These are phyloP conservation scores for Elaeis oleifera DNA, from an alignment of 202 grass and related monocot species.

Conservation along the genomic window DNA sequence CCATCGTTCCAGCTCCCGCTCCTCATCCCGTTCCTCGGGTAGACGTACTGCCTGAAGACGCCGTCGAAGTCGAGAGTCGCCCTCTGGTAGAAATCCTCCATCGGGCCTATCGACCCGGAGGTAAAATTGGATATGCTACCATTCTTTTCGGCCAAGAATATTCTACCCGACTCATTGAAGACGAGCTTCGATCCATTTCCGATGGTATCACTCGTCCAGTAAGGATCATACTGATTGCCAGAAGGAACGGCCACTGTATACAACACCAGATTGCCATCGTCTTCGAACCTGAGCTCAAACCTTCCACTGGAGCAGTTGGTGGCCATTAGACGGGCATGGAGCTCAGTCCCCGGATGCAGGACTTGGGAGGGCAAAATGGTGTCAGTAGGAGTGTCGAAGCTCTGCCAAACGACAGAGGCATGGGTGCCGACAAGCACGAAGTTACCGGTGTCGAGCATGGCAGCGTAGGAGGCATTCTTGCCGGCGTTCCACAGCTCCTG, in stretches of 20 bases:
- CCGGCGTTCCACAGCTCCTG: conserved; percentile 30
- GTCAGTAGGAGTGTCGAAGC: conserved; percentile 34
- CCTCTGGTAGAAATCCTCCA: conserved; percentile 39
- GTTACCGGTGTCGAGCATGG: conserved; percentile 44
- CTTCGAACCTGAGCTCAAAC: conserved; percentile 32
- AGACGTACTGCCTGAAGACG: conserved; percentile 43
- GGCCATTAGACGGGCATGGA: conserved; percentile 31
- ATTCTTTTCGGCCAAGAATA: conserved; percentile 22
- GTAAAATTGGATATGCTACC: conserved; percentile 14
- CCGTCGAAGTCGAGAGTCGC: conserved; percentile 53
- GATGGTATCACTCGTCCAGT: conserved; percentile 16
- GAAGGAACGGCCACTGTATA: conserved; percentile 21
- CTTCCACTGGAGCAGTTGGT: conserved; percentile 34
- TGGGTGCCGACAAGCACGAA: conserved; percentile 30
- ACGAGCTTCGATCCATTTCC: conserved; percentile 32
- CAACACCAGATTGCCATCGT: conserved; percentile 27
- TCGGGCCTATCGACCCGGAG: not conserved
- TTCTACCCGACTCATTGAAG: conserved; percentile 35
- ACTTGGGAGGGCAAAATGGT: conserved; percentile 51
- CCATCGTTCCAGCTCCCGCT: not conserved
- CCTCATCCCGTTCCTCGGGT: conserved; percentile 25
- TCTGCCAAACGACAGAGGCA: conserved; percentile 31
- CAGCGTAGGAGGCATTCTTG: conserved; percentile 19
- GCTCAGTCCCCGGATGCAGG: not conserved
- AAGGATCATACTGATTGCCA: conserved; percentile 6